Conservation (phyloP, 2,329 filamentous ascomycete species). For the Elsinoe ampelina region DNA sequence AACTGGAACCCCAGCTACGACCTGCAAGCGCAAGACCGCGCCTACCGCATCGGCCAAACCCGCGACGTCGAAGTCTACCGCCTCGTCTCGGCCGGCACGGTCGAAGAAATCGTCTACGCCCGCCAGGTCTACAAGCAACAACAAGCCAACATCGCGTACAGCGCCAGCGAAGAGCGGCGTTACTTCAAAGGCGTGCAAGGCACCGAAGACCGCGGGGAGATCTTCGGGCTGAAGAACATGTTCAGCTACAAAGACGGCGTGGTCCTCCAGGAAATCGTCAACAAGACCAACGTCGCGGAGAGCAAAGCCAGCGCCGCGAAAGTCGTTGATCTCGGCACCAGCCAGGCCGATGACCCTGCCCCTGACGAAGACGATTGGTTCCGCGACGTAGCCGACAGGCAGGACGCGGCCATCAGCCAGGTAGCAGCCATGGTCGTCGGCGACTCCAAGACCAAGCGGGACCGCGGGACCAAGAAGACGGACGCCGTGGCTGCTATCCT, state of each 20-base stretch:
- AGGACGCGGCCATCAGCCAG: conserved; percentile 62
- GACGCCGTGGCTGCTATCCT: conserved; percentile 87
- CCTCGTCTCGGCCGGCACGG: conserved; percentile 79
- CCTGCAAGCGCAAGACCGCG: conserved; percentile 89
- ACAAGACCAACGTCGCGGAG: conserved; percentile 96
- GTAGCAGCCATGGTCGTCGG: conserved; percentile 54
- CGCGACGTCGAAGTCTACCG: conserved; percentile 93
- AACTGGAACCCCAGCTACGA: conserved; percentile 97
- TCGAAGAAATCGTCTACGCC: conserved; percentile 95
- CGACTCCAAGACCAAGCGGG: conserved; percentile 23
- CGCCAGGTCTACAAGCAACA: conserved; percentile 98
- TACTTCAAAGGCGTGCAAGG: conserved; percentile 96
- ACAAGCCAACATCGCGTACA: conserved; percentile 95
- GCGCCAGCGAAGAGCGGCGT: conserved; percentile 77
- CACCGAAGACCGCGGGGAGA: conserved; percentile 73
- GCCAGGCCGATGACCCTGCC: conserved; percentile 43
- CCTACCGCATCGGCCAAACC: conserved; percentile 88
- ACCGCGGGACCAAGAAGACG: conserved; percentile 37
- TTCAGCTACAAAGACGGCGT: conserved; percentile 73
- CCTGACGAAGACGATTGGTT: conserved; percentile 26
- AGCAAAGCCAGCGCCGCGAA: conserved; percentile 68
- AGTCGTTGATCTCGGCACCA: conserved; percentile 64
- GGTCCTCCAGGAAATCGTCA: conserved; percentile 86
- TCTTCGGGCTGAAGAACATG: conserved; percentile 83
- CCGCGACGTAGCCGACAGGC: conserved; percentile 33